Base-by-base conservation (phyloP, 805 yeast species). In the Monosporozyma aerobia region DNA sequence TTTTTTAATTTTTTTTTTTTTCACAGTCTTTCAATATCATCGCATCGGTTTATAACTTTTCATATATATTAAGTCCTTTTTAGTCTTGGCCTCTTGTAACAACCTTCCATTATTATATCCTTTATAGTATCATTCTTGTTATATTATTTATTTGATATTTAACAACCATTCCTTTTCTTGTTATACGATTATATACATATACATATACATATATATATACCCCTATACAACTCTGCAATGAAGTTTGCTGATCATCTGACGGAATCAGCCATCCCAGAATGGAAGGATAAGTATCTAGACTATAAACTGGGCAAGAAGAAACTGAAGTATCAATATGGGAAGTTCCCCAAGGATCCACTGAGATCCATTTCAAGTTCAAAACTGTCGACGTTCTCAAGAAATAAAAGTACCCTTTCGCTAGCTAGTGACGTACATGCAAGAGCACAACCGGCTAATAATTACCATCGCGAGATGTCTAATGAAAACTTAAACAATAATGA, bases 271-370 rank as follows among this genome's bases (percentile, higher is more conserved):
- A 85, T 86, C 52, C 96, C 97, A 4, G 95, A 86, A 62, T 90
- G 97, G 97, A 82, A 80, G 62, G 83, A 81, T 51, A 82, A 83
- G 62, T 90, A 90, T 63, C 74, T 90, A 35, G 85, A 87, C 62
- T 85, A 85, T 64, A 81, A 82, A 59, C 64, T 68, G 45, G 75
- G 79, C 33, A 73, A 72, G 59, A 71, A 70, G 59, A 68, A 63
- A 56, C 61, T 74, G 49, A 73, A 60, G 9, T 69, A 70, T 33
- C 59, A 52, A 30, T 52, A 53, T 44, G 35, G 39, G 14, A 49
- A 47, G 9, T 39, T 51, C 6, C 54, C 56, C 4, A 48, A 48
- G n/a, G 58, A 56, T 47, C 56, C 56, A 23, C 11, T 23, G 19
- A 50, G 30, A 19, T 11, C 32, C 22, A 35, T 22, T 9, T 39